These are phyloP conservation scores for Phyllosticta citrichinensis DNA, from an alignment of 2,329 filamentous ascomycete species.

Conservation along the genomic window DNA sequence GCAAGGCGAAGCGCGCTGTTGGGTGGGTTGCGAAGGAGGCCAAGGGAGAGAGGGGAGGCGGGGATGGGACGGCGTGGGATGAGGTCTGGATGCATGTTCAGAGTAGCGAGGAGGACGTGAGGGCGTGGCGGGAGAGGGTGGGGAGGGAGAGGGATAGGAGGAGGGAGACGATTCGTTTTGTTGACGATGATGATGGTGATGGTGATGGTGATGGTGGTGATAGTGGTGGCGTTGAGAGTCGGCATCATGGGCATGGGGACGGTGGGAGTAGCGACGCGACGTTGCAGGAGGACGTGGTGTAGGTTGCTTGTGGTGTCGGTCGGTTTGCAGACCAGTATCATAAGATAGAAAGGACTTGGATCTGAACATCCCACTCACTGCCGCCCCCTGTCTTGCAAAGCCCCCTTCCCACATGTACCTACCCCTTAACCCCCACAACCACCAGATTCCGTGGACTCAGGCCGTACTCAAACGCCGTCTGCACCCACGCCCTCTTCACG, in stretches of 20 bases:
- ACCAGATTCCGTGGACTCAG: conserved; percentile 85
- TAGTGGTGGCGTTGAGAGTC: too few relatives aligned
- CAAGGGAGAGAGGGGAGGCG: conserved; percentile 19
- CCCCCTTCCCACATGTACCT: too few relatives aligned
- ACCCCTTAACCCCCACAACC: conserved; percentile 77
- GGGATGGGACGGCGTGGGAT: conserved; percentile 37
- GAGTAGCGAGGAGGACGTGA: conserved; percentile 24
- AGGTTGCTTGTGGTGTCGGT: too few relatives aligned
- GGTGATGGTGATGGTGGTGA: not conserved
- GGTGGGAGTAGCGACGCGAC: not conserved
- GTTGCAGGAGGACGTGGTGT: not conserved
- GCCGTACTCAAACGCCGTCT: conserved; percentile 82
- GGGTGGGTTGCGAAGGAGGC: conserved; percentile 10
- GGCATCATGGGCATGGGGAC: not conserved
- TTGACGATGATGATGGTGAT: not conserved
- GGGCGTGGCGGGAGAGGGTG: conserved; percentile 17
- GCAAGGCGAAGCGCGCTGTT: conserved; percentile 23
- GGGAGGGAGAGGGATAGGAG: not conserved
- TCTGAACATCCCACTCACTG: not conserved
- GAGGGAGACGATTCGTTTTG: not conserved
- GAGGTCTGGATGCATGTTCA: conserved; percentile 47
- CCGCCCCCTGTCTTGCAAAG: too few relatives aligned
- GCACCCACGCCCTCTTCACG: conserved; percentile 73
- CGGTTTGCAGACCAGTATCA: too few relatives aligned
- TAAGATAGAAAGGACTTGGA: not conserved